Conservation (phyloP, 371 early-diverging fungal genomes). For the Cokeromyces recurvatus region DNA sequence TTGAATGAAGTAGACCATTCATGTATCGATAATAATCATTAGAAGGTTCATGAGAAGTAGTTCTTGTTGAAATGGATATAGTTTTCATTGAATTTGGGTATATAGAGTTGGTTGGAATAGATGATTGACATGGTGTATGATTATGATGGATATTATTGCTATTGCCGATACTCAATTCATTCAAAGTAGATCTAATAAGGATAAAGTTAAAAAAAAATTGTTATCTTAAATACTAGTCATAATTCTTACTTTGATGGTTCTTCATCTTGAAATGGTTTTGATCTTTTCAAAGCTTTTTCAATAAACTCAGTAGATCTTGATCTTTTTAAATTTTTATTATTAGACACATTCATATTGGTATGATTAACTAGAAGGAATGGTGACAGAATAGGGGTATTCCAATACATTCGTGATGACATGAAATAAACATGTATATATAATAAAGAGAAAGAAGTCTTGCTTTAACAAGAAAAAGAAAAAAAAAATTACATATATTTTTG, state of each 20-base stretch:
- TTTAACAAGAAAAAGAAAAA: too few species aligned
- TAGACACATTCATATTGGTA: not conserved
- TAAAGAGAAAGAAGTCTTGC: too few species aligned
- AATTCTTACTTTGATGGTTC: not conserved
- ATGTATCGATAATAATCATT: constrained; percentile 13
- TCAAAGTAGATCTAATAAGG: not conserved
- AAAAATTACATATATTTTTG: too few species aligned
- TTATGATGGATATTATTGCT: not conserved
- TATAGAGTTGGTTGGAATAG: not conserved
- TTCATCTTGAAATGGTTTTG: constrained; percentile 4
- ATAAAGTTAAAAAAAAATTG: not conserved
- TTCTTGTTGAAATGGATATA: constrained; percentile 15
- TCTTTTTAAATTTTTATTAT: constrained; percentile 13
- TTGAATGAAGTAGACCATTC: constrained; percentile 14
- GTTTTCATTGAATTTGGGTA: constrained; percentile 1
- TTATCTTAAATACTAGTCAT: not conserved
- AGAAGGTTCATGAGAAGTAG: not conserved
- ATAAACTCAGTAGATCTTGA: constrained; percentile 15
- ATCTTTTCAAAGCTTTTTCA: constrained; percentile 12
- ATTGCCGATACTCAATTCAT: not conserved
- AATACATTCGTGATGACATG: not conserved
- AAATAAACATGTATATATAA: too few species aligned
- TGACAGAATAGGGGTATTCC: constrained; percentile 12
- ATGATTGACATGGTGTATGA: not conserved
- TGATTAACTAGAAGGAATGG: constrained; percentile 4